These are phyloP conservation scores for Rhizopogon salebrosus DNA, from an alignment of 768 basidiomycete genomes.

Conservation along the genomic window DNA sequence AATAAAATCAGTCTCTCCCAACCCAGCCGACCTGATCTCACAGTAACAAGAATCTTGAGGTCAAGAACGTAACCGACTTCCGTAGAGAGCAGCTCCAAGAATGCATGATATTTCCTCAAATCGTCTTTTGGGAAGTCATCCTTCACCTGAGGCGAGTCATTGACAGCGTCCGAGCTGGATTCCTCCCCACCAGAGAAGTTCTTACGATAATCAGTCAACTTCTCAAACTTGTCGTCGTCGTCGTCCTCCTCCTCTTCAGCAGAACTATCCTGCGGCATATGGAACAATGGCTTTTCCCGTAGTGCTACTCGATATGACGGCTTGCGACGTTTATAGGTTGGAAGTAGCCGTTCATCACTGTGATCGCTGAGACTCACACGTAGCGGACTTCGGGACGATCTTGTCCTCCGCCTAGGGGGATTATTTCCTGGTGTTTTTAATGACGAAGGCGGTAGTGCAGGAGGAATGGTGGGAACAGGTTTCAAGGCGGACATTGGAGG, in stretches of 20 bases:
- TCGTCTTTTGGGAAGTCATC: conserved; percentile 34
- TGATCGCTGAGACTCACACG: not conserved
- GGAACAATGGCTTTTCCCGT: conserved; percentile 9
- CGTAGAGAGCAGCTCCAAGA: conserved; percentile 80
- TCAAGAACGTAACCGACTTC: conserved; percentile 82
- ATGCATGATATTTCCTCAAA: conserved; percentile 60
- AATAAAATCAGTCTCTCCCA: not conserved
- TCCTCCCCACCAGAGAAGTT: not conserved
- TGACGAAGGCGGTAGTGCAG: not conserved
- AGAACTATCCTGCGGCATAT: conserved; percentile 12
- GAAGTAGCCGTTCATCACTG: not conserved
- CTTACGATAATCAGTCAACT: not conserved
- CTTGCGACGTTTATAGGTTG: not conserved
- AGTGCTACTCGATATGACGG: not conserved
- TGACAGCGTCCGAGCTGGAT: not conserved
- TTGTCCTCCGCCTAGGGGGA: not conserved
- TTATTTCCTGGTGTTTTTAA: not conserved
- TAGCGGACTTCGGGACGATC: not conserved
- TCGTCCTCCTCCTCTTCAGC: conserved; percentile 16
- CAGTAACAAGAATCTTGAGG: conserved; percentile 70
- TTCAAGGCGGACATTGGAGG: conserved; percentile 27
- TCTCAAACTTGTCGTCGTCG: conserved; percentile 3
- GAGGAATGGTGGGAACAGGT: conserved; percentile 8
- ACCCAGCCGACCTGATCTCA: conserved; percentile 23
- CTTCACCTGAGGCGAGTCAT: not conserved